Conservation (phyloP, 2,329 filamentous ascomycete species). For the Cadophora sp. region DNA sequence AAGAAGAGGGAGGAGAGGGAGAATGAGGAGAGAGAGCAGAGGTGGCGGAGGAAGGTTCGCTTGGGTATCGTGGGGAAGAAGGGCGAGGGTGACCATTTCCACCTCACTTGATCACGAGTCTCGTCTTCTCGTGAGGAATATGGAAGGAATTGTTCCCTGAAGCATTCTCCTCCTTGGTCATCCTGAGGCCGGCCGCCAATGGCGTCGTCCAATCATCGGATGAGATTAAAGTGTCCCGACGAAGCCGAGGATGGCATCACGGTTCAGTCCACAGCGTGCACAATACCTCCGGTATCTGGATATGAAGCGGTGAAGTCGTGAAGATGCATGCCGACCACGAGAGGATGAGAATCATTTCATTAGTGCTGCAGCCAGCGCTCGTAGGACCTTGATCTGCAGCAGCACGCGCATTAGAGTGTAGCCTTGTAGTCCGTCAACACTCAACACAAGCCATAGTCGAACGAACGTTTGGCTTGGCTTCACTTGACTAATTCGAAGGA, state of each 20-base stretch:
- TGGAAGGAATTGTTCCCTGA: not conserved
- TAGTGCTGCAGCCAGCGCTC: slow-evolving; percentile 4
- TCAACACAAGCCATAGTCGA: not conserved
- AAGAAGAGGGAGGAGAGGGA: slow-evolving; percentile 64
- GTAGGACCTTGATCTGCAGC: not conserved
- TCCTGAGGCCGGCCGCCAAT: not conserved
- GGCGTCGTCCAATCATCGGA: not conserved
- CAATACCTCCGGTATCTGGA: not conserved
- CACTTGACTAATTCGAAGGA: not conserved
- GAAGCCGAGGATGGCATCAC: not conserved
- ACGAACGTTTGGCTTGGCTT: slow-evolving; percentile 2
- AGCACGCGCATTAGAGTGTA: slow-evolving; percentile 2
- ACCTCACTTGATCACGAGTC: slow-evolving; percentile 47
- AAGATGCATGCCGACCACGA: not conserved
- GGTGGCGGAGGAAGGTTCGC: slow-evolving; percentile 55
- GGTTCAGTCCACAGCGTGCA: not conserved
- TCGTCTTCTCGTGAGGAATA: not conserved
- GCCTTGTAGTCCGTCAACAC: not conserved
- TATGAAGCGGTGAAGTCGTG: not conserved
- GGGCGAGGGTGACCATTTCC: slow-evolving; percentile 73
- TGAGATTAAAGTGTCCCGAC: not conserved
- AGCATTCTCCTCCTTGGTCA: not conserved
- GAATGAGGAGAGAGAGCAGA: slow-evolving; percentile 47
- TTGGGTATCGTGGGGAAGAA: slow-evolving; percentile 60
- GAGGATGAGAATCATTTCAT: not conserved